phyloP scores from a whole-genome alignment of 306 rosid genomes.

The Vigna mungo region DNA sequence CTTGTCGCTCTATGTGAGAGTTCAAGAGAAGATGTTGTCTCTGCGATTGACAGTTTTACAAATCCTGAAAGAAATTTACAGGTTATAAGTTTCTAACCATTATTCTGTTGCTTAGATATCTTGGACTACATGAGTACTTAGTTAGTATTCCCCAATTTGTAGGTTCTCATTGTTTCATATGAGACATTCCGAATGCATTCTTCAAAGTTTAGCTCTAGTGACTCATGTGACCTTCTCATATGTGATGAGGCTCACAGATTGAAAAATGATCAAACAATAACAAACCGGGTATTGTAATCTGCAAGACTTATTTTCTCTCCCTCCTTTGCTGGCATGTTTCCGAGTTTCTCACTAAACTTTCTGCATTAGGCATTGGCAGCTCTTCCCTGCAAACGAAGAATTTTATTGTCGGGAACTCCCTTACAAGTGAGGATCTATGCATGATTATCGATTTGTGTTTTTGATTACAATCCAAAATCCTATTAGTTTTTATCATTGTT shows the following conservation, averaged over 20 bases:
- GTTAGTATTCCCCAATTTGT: conserved; percentile 37
- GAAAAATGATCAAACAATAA: conserved; percentile 93
- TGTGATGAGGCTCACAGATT: conserved; percentile 99
- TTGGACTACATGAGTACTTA: conserved; percentile 28
- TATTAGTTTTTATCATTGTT: background rate
- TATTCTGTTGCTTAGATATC: conserved; percentile 32
- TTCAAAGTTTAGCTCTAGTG: conserved; percentile 69
- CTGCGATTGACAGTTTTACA: conserved; percentile 77
- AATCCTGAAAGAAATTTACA: conserved; percentile 66
- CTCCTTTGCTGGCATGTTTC: background rate
- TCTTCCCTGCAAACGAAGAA: conserved; percentile 81
- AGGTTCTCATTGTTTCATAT: conserved; percentile 92
- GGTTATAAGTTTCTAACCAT: conserved; percentile 46
- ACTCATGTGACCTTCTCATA: conserved; percentile 89
- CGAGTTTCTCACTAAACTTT: conserved; percentile 37
- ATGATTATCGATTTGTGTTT: conserved; percentile 27
- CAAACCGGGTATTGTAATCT: conserved; percentile 74
- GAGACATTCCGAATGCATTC: conserved; percentile 97
- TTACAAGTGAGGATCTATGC: conserved; percentile 72
- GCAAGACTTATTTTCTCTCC: conserved; percentile 3
- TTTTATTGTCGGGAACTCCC: conserved; percentile 96
- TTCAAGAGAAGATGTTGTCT: conserved; percentile 82
- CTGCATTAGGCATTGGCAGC: conserved; percentile 86
- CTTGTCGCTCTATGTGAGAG: conserved; percentile 90
- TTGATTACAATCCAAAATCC: conserved; percentile 21